These are phyloP conservation scores for Leptosphaerulina australis DNA, from an alignment of 2,329 filamentous ascomycete species.

Conservation along the genomic window DNA sequence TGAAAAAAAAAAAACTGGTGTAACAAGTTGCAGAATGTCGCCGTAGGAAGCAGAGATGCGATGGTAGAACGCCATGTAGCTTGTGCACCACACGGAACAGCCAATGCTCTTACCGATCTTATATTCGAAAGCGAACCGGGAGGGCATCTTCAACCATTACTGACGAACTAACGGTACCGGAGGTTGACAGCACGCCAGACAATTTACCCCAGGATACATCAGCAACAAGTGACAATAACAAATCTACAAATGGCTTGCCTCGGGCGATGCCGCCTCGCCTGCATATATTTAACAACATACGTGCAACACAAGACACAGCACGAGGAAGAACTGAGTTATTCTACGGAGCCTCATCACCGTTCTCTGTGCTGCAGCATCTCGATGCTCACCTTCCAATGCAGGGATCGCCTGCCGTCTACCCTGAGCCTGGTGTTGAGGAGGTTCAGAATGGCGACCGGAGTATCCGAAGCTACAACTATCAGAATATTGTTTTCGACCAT, in stretches of 20 bases:
- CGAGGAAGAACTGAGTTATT: slow-evolving; percentile 11
- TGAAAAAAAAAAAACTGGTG: not conserved
- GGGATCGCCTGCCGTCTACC: slow-evolving; percentile 1
- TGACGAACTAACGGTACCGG: not conserved
- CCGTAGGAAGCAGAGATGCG: slow-evolving; percentile 16
- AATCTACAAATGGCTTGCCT: not conserved
- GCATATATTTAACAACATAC: slow-evolving; percentile 16
- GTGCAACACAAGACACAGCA: slow-evolving; percentile 11
- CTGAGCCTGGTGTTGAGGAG: not conserved
- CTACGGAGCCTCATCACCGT: slow-evolving; percentile 16
- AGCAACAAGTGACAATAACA: not conserved
- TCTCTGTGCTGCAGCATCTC: slow-evolving; percentile 14
- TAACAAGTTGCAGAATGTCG: slow-evolving; percentile 8
- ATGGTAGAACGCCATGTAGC: slow-evolving; percentile 7
- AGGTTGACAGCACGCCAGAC: not conserved
- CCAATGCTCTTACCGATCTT: slow-evolving; percentile 11
- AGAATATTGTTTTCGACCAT: slow-evolving; percentile 15
- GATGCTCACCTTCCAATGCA: slow-evolving; percentile 15
- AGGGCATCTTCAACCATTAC: not conserved
- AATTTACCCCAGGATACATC: not conserved
- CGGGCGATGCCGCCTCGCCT: slow-evolving; percentile 11
- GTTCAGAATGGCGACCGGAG: slow-evolving; percentile 9
- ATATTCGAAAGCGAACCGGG: slow-evolving; percentile 3
- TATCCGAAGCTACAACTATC: slow-evolving; percentile 17
- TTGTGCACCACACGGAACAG: slow-evolving; percentile 6